Base-by-base conservation (phyloP, 768 basidiomycete species). In the Tylopilus sp. region DNA sequence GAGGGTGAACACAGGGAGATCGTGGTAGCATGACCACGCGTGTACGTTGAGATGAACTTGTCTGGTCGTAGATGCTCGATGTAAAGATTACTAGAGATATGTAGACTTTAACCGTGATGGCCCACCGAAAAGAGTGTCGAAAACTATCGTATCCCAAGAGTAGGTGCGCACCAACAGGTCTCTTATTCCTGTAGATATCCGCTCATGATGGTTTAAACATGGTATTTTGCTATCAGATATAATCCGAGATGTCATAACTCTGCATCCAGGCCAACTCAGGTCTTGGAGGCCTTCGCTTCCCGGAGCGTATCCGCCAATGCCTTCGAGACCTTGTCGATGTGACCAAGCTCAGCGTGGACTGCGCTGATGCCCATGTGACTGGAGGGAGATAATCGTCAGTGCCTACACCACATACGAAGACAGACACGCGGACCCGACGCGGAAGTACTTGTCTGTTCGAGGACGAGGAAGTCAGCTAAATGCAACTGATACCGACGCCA, bases 331-430 rank as follows among this genome's bases (percentile, higher is more conserved):
- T 72, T 84, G 60, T 91, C 85, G 13, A 96, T 67, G 66, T 98
- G 94, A 1, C 82, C 86, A 48, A 93, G 78, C 52, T 78, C 61
- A 22, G 72, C 48, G 53, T 93, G 82, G 8, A 88, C 84, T 21
- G 81, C 94, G n/a, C 87, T 85, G 51, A 86, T 68, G 46, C 95
- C 95, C 93, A 98, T 96, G 69, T 97, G 95, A 29, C 87, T 87
- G 59, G 25, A 42, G 19, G 17, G 46, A 44, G 37, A 40, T 0
- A 26, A 2, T 1, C 6, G 41, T 61, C 25, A 57, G 56, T 37
- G 7, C 6, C 31, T 25, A 14, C 50, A 28, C 51, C 33, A 33
- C 42, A 34, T 8, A 21, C 28, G 13, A 56, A 25, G 14, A 49
- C n/a, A 16, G 38, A 21, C 10, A 47, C 17, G 75, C 79, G 34